Conservation (phyloP, 257 asterid genomes). For the Salvia rosmarinus region DNA sequence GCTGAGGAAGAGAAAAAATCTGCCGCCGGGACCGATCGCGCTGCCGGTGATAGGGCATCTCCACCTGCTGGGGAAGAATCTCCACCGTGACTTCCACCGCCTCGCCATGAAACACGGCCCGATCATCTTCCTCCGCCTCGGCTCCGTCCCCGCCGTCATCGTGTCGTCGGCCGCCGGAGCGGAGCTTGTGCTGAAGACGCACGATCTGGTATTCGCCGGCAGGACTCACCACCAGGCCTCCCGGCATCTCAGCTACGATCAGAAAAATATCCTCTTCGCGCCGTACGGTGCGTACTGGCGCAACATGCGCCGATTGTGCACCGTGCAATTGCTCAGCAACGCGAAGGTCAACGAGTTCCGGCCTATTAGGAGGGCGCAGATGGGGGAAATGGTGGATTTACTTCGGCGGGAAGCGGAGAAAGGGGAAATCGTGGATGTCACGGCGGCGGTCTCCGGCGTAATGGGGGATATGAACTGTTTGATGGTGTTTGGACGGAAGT, state of each 20-base stretch:
- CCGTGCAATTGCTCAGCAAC: constrained; percentile 35
- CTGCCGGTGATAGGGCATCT: constrained; percentile 10
- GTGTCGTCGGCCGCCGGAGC: constrained; percentile 31
- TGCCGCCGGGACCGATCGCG: constrained; percentile 12
- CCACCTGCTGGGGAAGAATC: constrained; percentile 25
- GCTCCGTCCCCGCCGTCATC: constrained; percentile 24
- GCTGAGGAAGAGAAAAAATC: not conserved
- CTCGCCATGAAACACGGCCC: constrained; percentile 25
- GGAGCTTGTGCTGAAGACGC: constrained; percentile 31
- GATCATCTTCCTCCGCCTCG: constrained; percentile 25
- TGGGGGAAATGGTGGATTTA: not conserved
- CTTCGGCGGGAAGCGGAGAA: constrained; percentile 21
- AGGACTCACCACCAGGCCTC: constrained; percentile 25
- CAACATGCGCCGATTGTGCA: constrained; percentile 36
- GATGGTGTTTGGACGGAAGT: constrained; percentile 47
- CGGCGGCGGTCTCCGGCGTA: constrained; percentile 26
- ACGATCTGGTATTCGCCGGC: constrained; percentile 33
- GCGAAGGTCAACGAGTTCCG: constrained; percentile 30
- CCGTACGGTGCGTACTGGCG: constrained; percentile 39
- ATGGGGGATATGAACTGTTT: constrained; percentile 34
- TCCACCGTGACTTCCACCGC: constrained; percentile 17
- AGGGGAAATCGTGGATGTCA: constrained; percentile 34
- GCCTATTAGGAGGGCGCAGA: constrained; percentile 35
- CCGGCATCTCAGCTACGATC: constrained; percentile 13
- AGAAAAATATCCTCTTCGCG: constrained; percentile 15